These are phyloP conservation scores for Ogataea glucozyma DNA, from an alignment of 805 yeast species.

Conservation along the genomic window DNA sequence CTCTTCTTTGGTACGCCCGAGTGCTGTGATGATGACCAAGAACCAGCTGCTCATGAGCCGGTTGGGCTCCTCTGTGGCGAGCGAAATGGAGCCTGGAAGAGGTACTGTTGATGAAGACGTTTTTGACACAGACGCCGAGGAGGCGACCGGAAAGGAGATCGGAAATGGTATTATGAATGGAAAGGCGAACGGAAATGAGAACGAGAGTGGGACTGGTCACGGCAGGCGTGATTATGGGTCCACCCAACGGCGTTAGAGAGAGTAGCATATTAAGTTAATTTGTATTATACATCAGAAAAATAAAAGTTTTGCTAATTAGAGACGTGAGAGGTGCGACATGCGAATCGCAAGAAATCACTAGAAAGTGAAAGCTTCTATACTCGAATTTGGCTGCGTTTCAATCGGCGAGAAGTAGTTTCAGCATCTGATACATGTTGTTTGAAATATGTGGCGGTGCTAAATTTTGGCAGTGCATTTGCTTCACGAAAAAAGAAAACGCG, in stretches of 20 bases:
- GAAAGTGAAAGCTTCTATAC: too few relatives aligned
- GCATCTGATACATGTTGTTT: neutral
- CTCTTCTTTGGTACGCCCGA: neutral
- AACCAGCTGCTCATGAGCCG: constrained; percentile 3
- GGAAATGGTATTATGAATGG: neutral
- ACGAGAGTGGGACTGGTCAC: too few relatives aligned
- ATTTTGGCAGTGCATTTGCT: too few relatives aligned
- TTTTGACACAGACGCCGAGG: constrained; percentile 3
- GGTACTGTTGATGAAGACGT: neutral
- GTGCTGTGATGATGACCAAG: neutral
- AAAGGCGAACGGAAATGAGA: too few relatives aligned
- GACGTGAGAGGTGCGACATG: too few relatives aligned
- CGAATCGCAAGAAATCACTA: too few relatives aligned
- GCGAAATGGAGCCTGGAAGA: neutral
- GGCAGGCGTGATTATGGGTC: neutral
- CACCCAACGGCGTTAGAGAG: neutral
- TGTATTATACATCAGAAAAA: too few relatives aligned
- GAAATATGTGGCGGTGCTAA: too few relatives aligned
- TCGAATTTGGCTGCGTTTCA: too few relatives aligned
- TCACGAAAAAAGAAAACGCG: neutral
- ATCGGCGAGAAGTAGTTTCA: too few relatives aligned
- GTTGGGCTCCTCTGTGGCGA: neutral
- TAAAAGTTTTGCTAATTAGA: too few relatives aligned
- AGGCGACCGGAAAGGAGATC: neutral
- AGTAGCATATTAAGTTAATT: neutral